Evolutionary conservation across 2,329 filamentous ascomycete species (phyloP), one percentile per base, ranked within the genome.

Genomic region (Akanthomyces muscarius): DNA sequence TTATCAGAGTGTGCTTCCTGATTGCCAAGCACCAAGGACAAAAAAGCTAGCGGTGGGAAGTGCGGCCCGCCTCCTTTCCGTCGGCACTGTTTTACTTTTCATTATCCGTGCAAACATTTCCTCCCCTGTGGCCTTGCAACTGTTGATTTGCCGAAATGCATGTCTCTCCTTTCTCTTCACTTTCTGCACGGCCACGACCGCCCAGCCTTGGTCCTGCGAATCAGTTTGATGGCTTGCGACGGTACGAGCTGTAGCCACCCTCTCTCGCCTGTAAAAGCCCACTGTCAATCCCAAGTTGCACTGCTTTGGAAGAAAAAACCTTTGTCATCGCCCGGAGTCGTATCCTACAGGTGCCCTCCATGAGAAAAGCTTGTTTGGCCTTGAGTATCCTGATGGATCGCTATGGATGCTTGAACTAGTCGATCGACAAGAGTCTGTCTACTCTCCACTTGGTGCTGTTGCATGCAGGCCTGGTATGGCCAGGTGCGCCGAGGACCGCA

Each of bases 401-500:
- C 23, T 18, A 21, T 48, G 45, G 18, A 23, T 44, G 33, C 47
- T 36, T 45, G 13, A 47, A 53, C 57, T 54, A 53, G 58, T 44
- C 38, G 50, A 61, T 53, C 50, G 41, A 36, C 38, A 61, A 41
- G 18, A 25, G 25, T 30, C 23, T 25, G 21, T 28, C n/a, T n/a
- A 16, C 30, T 51, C 58, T 61, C 58, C 58, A 61, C 58, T 61
- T 61, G 58, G 58, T 53, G 36, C 25, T 44, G 25, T 33, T 48
- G 16, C 55, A 6, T 30, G 5, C 42, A 41, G 33, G 18, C 42
- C 60, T 30, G 25, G 41, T n/a, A 28, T 41, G 41, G 8, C 45
- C n/a, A 53, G 41, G 28, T 61, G 25, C 50, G 50, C 53, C 61
- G 61, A 63, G 36, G 53, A 52, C 61, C 61, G 61, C 53, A 63